Base-by-base conservation (phyloP, 108 stramenopile species). In the Skeletonema potamos region DNA sequence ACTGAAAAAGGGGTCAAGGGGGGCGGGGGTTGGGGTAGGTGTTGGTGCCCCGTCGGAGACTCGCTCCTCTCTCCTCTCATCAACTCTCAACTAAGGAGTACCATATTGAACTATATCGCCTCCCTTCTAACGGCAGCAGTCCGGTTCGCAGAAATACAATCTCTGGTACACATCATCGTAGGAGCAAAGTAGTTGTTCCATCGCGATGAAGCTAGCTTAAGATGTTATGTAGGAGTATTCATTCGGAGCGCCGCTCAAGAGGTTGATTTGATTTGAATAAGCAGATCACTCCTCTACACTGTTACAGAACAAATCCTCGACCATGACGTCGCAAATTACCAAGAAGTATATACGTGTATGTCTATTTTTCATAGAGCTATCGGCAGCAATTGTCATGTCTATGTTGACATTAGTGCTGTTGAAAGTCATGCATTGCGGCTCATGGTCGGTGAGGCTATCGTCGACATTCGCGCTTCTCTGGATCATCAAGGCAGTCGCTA, bases 361-460 rank as follows among this genome's bases (percentile, higher is more conserved):
- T 44, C 73, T 74, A 36, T 74, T 66, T 32, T 55, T 66, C 10
- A 4, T 74, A 22, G 73, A 74, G 20, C 54, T 66, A 6, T 56
- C 63, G 6, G 43, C 58, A 12, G 73, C 73, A 24, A 32, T 66
- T 9, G 24, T 43, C 54, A 74, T 74, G 10, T 27, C 51, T 36
- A 3, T 34, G 37, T 18, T 24, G 15, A 27, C 43, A 10, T 46
- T 37, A 22, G 24, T 56, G 13, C 57, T 74, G 11, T 56, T 65
- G 18, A 65, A 60, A 24, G 41, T 66, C 6, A 27, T 74, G 0
- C 57, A 55, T 51, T 59, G 58, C 41, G 28, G 34, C 27, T 58
- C 36, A 15, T 66, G 43, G 72, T 18, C 63, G 33, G 39, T 55
- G n/a, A 24, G 56, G 41, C n/a, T 74, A 32, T 66, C 24, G 26